Percentiles rank a stretch among this genome's conserved stretches.
Evolutionary conservation across 2,329 filamentous ascomycete species (phyloP).

Genomic region (Alternaria infectoria): DNA sequence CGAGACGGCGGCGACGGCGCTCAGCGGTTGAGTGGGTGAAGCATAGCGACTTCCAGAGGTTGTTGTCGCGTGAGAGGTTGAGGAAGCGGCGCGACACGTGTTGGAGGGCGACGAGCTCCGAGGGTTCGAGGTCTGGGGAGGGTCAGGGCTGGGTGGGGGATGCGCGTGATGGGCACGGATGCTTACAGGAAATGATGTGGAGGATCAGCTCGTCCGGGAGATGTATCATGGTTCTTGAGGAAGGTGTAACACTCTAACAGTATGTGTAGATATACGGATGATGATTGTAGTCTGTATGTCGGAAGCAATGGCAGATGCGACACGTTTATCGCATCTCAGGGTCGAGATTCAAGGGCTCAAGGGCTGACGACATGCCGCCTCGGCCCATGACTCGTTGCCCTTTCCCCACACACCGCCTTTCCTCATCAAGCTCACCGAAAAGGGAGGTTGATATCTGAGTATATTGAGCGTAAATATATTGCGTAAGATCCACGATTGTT

Average conservation of each 20-base stretch:
- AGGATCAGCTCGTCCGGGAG: slow-evolving; percentile 52
- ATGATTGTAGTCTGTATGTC: neutral
- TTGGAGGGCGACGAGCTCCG: slow-evolving; percentile 71
- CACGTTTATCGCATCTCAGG: slow-evolving; percentile 4
- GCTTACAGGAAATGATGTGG: slow-evolving; percentile 52
- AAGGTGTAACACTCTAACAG: too few relatives aligned
- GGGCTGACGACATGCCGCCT: slow-evolving; percentile 26
- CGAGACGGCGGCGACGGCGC: slow-evolving; percentile 59
- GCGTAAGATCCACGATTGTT: too few relatives aligned
- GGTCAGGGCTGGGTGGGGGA: slow-evolving; percentile 19
- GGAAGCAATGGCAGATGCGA: slow-evolving; percentile 16
- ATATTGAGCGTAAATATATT: too few relatives aligned
- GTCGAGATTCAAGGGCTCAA: slow-evolving; percentile 12
- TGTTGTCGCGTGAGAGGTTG: slow-evolving; percentile 72
- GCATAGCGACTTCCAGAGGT: slow-evolving; percentile 77
- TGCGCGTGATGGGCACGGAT: slow-evolving; percentile 2
- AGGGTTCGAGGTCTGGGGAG: slow-evolving; percentile 61
- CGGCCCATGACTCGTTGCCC: slow-evolving; percentile 16
- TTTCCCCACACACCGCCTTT: slow-evolving; percentile 5
- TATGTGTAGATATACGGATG: too few relatives aligned
- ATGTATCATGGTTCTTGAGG: slow-evolving; percentile 23
- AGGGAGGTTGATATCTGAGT: neutral
- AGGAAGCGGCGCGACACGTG: slow-evolving; percentile 71
- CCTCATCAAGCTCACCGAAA: neutral
- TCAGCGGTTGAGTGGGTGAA: slow-evolving; percentile 74